Base-by-base conservation (phyloP, 1,139 yeast genomes). In the Kodamaea arcana region DNA sequence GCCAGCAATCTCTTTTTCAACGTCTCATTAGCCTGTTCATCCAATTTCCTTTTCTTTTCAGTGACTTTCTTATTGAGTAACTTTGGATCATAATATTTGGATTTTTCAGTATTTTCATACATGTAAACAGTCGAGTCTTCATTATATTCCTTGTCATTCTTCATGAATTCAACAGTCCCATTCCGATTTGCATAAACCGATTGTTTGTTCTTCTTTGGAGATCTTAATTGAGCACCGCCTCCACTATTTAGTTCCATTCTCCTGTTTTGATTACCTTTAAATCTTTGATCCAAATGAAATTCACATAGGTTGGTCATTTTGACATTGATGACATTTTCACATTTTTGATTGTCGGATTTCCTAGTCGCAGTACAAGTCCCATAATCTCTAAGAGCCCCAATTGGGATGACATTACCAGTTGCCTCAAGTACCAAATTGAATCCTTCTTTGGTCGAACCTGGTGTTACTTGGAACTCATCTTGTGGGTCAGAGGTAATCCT, bases 221-320 rank as follows among this genome's bases (percentile, higher is more conserved):
- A 60, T 46, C 59, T 58, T 57, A 64, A 47, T 41, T 76, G 66
- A 17, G 72, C 71, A 33, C 76, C 69, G 3, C 86, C 81, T 32
- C 76, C 69, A 4, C 86, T 80, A 46, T 79, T 83, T 36, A 88
- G 65, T 55, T 87, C 96, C 70, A 85, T 76, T 46, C 97, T 65
- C 39, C 75, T 68, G 8, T 78, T 65, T 23, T 77, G 72, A 1
- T 77, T 64, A 23, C 66, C 69, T 34, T 75, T 70, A 37, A 79
- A 65, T 28, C 77, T 70, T 34, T 69, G 50, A 42, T 86, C 90
- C 22, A 74, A 62, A 51, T 90, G 97, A 48, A 65, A 85, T 24
- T 77, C 80, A 56, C 97, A 90, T 39, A 77, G 69, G 12, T 71
- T 72, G 2, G 75, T 62, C 31, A 64, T 65, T 10, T 69, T 58